These are phyloP conservation scores for Schwanniomyces vanrijiae DNA, from an alignment of 805 yeast species.

Conservation along the genomic window DNA sequence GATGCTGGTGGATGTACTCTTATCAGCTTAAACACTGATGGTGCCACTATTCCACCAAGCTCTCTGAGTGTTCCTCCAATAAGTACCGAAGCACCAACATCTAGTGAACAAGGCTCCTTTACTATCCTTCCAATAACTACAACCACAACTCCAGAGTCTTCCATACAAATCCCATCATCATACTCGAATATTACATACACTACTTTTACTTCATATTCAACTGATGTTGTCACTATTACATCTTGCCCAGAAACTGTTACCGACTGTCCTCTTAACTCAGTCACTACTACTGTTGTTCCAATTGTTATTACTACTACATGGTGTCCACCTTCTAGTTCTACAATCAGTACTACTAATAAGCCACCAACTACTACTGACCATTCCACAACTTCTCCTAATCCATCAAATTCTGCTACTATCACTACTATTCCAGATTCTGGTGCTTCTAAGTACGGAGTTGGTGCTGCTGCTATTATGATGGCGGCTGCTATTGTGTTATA, in stretches of 20 bases:
- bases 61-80: background rate
- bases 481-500: conserved; percentile 19
- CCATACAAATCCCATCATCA: background rate
- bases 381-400: conserved; percentile 13
- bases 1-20: background rate
- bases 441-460: conserved; percentile 16
- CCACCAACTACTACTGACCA: background rate
- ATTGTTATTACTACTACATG: background rate
- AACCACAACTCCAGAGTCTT: background rate
- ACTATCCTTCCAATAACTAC: no score
- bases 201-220: background rate
- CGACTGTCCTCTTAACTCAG: conserved; percentile 6
- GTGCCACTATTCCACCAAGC: background rate
- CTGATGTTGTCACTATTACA: background rate
- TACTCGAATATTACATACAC: background rate
- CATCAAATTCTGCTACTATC: conserved; percentile 10
- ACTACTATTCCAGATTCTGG: conserved; percentile 11
- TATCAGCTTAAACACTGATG: background rate
- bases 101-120: background rate
- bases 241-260: conserved; percentile 9
- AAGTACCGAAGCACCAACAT: background rate
- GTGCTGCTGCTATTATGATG: conserved; percentile 21
- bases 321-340: background rate
- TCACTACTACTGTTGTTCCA: background rate
- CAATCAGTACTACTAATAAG: background rate